Evolutionary conservation across 306 rosid genomes (phyloP).

Genomic region (Vigna nakashimae): DNA sequence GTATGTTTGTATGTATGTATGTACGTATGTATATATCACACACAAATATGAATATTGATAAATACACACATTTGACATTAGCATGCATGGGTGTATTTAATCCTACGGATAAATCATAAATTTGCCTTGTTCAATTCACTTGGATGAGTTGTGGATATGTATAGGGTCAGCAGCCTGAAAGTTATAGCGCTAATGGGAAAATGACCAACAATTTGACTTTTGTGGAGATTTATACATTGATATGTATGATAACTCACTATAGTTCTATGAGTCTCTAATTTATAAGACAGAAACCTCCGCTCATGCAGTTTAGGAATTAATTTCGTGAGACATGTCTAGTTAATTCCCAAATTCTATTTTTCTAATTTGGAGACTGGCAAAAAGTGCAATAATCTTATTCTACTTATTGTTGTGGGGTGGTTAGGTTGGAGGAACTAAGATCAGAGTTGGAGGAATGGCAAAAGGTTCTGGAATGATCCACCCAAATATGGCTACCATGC

Average conservation of each 20-base stretch:
- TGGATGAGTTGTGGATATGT: constrained; percentile 28
- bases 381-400: constrained; percentile 23
- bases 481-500: constrained; percentile 99
- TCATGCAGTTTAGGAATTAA: constrained; percentile 28
- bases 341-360: constrained; percentile 18
- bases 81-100: constrained; percentile 7
- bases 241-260: constrained; percentile 17
- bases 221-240: constrained; percentile 37
- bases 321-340: constrained; percentile 6
- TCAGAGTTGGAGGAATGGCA: constrained; percentile 94
- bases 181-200: constrained; percentile 16
- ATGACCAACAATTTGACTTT: constrained; percentile 19
- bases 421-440: constrained; percentile 76
- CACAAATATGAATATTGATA: neutral
- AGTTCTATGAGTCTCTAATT: neutral
- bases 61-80: neutral
- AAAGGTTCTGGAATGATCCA: constrained; percentile 99
- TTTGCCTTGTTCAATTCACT: constrained; percentile 23
- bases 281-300: neutral
- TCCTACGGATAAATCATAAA: constrained; percentile 24
- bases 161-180: constrained; percentile 12
- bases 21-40: too few relatives aligned
- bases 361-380: constrained; percentile 8
- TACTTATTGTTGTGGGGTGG: constrained; percentile 41
- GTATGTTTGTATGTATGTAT: too few relatives aligned